A percentile compares a stretch with the other conserved stretches of the same genome.
These are phyloP conservation scores for Mycotypha africana DNA, from an alignment of 371 early-diverging fungal species.

Conservation along the genomic window DNA sequence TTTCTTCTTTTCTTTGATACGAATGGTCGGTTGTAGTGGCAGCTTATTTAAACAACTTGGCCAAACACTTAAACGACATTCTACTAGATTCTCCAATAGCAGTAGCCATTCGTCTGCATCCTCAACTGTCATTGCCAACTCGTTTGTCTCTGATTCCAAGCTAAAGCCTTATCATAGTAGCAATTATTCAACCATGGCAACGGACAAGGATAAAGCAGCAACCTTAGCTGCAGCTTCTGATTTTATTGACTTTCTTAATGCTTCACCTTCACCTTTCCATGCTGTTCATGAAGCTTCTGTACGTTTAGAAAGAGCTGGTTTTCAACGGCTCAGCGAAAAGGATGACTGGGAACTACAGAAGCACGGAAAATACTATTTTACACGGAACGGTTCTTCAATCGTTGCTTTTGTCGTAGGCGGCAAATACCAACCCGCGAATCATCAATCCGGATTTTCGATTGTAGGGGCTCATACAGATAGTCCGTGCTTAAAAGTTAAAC, in stretches of 20 bases:
- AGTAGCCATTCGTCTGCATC: constrained; percentile 5
- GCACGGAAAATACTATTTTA: constrained; percentile 88
- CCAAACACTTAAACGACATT: constrained; percentile 6
- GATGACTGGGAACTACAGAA: constrained; percentile 70
- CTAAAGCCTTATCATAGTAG: background rate
- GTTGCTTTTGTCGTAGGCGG: constrained; percentile 92
- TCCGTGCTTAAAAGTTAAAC: constrained; percentile 91
- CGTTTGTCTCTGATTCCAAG: constrained; percentile 5
- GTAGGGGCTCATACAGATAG: constrained; percentile 96
- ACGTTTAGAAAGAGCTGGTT: constrained; percentile 67
- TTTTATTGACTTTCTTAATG: constrained; percentile 84
- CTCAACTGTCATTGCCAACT: constrained; percentile 5
- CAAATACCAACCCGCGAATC: constrained; percentile 64
- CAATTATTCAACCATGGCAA: background rate
- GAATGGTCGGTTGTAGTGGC: constrained; percentile 15
- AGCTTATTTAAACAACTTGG: constrained; percentile 7
- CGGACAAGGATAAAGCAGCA: constrained; percentile 2
- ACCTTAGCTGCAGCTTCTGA: too few relatives aligned
- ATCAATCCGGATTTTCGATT: constrained; percentile 72
- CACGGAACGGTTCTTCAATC: constrained; percentile 81
- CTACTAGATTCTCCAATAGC: constrained; percentile 7
- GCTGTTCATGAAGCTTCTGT: constrained; percentile 66
- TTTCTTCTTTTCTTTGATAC: constrained; percentile 1
- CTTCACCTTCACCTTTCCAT: constrained; percentile 90
- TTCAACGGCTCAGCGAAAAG: constrained; percentile 77